Conservation (phyloP, 1,139 yeast genomes). For the Suhomyces taliae region DNA sequence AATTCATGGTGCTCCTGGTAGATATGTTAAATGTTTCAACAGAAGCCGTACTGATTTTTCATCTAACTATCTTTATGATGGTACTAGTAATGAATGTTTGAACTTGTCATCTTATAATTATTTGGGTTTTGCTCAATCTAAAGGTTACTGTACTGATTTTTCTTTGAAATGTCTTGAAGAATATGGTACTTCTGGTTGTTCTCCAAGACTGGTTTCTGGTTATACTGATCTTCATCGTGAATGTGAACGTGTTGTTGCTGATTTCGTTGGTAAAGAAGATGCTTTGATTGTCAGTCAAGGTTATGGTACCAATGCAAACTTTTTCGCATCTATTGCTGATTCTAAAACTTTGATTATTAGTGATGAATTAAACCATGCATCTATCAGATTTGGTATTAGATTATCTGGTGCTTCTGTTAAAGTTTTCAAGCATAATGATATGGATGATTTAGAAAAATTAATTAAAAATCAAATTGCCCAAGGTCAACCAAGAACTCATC, state of each 20-base stretch:
- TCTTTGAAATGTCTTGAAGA: constrained; percentile 63
- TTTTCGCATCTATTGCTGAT: constrained; percentile 82
- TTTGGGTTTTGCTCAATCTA: constrained; percentile 94
- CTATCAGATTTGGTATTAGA: constrained; percentile 93
- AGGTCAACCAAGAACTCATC: constrained; percentile 95
- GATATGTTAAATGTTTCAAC: constrained; percentile 79
- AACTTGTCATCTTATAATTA: constrained; percentile 91
- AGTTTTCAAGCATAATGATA: constrained; percentile 90
- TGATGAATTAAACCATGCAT: constrained; percentile 93
- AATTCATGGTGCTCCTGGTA: constrained; percentile 95
- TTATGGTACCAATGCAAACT: constrained; percentile 92
- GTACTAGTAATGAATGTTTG: constrained; percentile 72
- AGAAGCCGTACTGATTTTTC: constrained; percentile 60
- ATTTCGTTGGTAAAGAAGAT: constrained; percentile 89
- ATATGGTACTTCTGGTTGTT: constrained; percentile 78
- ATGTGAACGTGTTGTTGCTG: constrained; percentile 78
- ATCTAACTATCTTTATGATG: constrained; percentile 67
- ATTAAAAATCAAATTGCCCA: constrained; percentile 87
- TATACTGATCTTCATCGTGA: constrained; percentile 71
- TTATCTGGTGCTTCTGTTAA: constrained; percentile 91
- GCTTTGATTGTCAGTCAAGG: constrained; percentile 90
- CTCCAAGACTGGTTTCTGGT: constrained; percentile 75
- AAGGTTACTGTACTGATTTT: constrained; percentile 84
- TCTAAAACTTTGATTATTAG: constrained; percentile 86
- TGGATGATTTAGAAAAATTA: constrained; percentile 74